Conservation (phyloP, 179 eudicot species). For the Spergularia azorica region DNA sequence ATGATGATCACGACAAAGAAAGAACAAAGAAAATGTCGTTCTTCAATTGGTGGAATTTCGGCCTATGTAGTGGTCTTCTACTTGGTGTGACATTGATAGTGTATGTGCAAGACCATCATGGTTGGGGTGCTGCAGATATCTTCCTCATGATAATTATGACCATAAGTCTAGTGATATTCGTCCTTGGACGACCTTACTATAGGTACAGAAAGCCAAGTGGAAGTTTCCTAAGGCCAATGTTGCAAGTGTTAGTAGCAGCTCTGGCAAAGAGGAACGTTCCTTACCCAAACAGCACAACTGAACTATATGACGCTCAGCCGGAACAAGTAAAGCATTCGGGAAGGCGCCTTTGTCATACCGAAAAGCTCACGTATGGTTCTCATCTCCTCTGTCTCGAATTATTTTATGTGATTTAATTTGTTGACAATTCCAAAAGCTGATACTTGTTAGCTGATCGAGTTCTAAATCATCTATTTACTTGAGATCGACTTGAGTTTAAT, state of each 20-base stretch:
- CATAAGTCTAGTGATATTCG: constrained; percentile 3
- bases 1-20: constrained; percentile 18
- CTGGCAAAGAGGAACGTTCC: constrained; percentile 8
- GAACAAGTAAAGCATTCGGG: not conserved
- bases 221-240: constrained; percentile 11
- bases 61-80: constrained; percentile 13
- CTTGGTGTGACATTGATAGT: constrained; percentile 18
- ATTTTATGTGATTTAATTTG: no score
- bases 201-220: constrained; percentile 17
- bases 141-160: constrained; percentile 9
- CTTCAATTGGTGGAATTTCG: constrained; percentile 23
- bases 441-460: no score
- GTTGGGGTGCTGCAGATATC: constrained; percentile 17
- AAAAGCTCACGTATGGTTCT: constrained; percentile 4
- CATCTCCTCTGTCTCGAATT: not conserved
- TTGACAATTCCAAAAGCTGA: no score
- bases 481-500: no score
- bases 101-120: constrained; percentile 11
- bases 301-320: constrained; percentile 1
- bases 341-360: constrained; percentile 18
- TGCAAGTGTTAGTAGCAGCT: constrained; percentile 18
- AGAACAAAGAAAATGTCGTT: constrained; percentile 17
- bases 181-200: constrained; percentile 10
- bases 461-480: no score
- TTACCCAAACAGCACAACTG: not conserved